phyloP scores from a whole-genome alignment of 345 rosid species.

The Gossypium sturtianum region DNA sequence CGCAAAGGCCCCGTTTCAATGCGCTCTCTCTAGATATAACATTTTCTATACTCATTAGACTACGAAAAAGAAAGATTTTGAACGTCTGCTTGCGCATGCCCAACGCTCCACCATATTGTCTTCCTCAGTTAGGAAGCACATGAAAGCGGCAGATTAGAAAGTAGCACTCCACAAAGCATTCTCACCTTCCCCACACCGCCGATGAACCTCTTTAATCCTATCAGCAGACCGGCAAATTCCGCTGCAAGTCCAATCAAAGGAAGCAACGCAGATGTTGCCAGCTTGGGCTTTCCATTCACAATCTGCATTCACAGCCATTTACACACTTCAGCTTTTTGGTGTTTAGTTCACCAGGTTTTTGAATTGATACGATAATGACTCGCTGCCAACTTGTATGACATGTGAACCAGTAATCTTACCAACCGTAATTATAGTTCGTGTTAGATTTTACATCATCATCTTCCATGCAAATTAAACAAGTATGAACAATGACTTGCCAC shows the following conservation, averaged over 20 bases:
- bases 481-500: neutral
- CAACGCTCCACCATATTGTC: slow-evolving; percentile 3
- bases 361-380: slow-evolving; percentile 24
- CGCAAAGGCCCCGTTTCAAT: slow-evolving; percentile 20
- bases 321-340: slow-evolving; percentile 24
- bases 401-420: slow-evolving; percentile 15
- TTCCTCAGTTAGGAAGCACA: slow-evolving; percentile 39
- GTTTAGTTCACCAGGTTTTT: slow-evolving; percentile 11
- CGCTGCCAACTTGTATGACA: slow-evolving; percentile 14
- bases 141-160: slow-evolving; percentile 25
- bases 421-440: neutral
- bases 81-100: neutral
- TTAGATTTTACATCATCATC: neutral
- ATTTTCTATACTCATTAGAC: slow-evolving; percentile 21
- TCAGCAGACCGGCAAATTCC: slow-evolving; percentile 91
- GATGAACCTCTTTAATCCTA: slow-evolving; percentile 84
- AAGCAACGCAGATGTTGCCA: slow-evolving; percentile 90
- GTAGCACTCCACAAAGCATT: slow-evolving; percentile 81
- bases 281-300: slow-evolving; percentile 99
- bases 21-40: slow-evolving; percentile 13
- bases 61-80: slow-evolving; percentile 15
- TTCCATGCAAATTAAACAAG: neutral
- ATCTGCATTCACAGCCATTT: slow-evolving; percentile 36
- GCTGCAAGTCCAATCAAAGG: slow-evolving; percentile 96
- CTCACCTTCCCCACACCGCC: slow-evolving; percentile 90